phyloP scores from a whole-genome alignment of 257 asterid species.

The Cinchona pubescens region DNA sequence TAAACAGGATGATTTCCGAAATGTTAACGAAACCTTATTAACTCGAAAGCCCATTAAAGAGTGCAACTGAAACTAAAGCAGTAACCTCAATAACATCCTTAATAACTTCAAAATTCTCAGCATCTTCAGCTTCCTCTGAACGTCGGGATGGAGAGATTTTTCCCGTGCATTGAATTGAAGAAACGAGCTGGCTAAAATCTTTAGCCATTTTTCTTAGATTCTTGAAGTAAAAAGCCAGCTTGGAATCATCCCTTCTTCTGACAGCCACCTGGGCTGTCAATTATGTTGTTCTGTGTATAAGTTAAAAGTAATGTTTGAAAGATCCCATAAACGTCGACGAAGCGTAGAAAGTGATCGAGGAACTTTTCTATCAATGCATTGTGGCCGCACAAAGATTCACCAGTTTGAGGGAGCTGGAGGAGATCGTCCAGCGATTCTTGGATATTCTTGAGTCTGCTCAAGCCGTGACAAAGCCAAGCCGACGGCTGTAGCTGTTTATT shows the following conservation, averaged over 20 bases:
- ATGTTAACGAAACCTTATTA: conserved; percentile 43
- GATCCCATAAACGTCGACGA: conserved; percentile 66
- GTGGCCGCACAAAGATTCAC: conserved; percentile 45
- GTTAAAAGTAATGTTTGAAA: conserved; percentile 58
- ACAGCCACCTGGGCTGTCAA: conserved; percentile 53
- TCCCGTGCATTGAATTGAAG: conserved; percentile 25
- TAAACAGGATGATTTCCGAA: conserved; percentile 37
- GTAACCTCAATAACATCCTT: conserved; percentile 60
- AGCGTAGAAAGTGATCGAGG: conserved; percentile 61
- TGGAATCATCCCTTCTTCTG: conserved; percentile 47
- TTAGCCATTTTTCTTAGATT: conserved; percentile 44
- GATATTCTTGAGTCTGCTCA: conserved; percentile 48
- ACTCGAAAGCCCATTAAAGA: conserved; percentile 55
- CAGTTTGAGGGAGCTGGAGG: conserved; percentile 75
- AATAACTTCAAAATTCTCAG: conserved; percentile 43
- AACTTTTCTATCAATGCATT: conserved; percentile 53
- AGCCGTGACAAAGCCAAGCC: conserved; percentile 56
- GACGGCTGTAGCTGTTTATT: conserved; percentile 27
- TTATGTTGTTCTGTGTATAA: conserved; percentile 58
- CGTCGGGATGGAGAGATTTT: conserved; percentile 21
- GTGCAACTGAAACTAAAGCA: conserved; percentile 35
- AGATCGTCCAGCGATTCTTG: conserved; percentile 82
- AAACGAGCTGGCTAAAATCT: conserved; percentile 49
- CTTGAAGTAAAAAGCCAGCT: conserved; percentile 34
- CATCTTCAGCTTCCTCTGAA: too few species aligned